phyloP scores from a whole-genome alignment of 495 filamentous ascomycete genomes.

The Penicillium paxilli region DNA sequence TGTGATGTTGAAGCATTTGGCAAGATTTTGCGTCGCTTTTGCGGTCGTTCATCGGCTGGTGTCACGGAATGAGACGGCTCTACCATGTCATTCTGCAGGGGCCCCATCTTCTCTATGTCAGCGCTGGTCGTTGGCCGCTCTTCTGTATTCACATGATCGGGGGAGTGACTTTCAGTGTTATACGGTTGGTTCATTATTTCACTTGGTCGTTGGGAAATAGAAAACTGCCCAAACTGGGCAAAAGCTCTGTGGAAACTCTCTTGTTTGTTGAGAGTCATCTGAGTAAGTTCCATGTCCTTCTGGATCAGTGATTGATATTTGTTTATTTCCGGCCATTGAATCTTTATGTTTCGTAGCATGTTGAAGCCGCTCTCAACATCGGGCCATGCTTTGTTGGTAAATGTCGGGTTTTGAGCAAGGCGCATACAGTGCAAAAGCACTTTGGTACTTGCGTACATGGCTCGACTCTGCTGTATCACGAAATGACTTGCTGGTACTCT shows the following conservation, averaged over 20 bases:
- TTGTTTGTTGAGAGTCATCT: constrained; percentile 3
- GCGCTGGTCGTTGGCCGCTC: not conserved
- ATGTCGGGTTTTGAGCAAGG: constrained; percentile 6
- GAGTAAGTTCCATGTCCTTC: constrained; percentile 7
- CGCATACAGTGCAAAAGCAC: constrained; percentile 15
- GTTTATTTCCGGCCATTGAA: constrained; percentile 17
- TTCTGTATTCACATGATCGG: not conserved
- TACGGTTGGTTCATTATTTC: not conserved
- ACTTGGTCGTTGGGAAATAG: not conserved
- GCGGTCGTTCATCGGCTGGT: not conserved
- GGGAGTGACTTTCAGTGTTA: not conserved
- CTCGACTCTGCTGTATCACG: constrained; percentile 12
- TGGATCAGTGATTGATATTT: constrained; percentile 9
- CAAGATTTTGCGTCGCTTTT: not conserved
- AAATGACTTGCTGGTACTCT: constrained; percentile 11
- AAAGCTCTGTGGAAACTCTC: constrained; percentile 4
- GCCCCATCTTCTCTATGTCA: not conserved
- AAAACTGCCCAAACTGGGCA: not conserved
- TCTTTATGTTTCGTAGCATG: constrained; percentile 10
- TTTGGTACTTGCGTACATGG: constrained; percentile 7
- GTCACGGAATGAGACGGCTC: not conserved
- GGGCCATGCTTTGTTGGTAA: constrained; percentile 9
- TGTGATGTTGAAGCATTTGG: no score
- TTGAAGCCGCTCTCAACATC: constrained; percentile 12
- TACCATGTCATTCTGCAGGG: not conserved